Evolutionary conservation across 495 filamentous ascomycete genomes (phyloP), one percentile per base, ranked within the genome.

Genomic region (Tirmania nivea): DNA sequence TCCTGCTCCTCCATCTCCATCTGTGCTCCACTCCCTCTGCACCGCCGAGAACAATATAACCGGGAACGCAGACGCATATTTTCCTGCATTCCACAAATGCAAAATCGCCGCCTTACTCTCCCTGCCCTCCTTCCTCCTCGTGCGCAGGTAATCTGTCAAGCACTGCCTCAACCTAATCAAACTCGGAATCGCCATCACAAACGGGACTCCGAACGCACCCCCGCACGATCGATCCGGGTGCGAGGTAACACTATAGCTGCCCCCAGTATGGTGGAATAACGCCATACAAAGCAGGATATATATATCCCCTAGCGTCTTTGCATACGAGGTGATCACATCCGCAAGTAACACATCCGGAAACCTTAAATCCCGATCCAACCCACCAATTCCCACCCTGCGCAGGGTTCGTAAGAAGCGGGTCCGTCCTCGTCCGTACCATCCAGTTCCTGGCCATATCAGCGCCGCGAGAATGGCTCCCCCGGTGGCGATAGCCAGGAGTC

Each of bases 321-420:
- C 80, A 65, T 96, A 97, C 58, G 83, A 89, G 9, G 90, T 97
- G 55, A 97, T 68, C 35, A 82, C 88, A 73, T 97, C 90, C 8
- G 90, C 87, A n/a, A 96, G 73, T 42, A 97, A 69, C 53, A 96
- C 80, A 63, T 97, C 90, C 45, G 84, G 86, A 60, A 97, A 97
- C 54, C 62, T 59, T 14, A 62, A 21, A 42, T 65, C 62, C 7
- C 51, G 48, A 52, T 65, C 62, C 36, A 65, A 51, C 8, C 62
- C 62, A 14, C 62, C 62, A 19, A 63, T 52, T 35, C 64, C 25
- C 10, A 65, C 42, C 35, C 62, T 56, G 14, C 62, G 62, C 49
- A 61, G 35, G 58, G 56, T 63, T 52, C 60, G 63, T 48, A 92
- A 76, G 47, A 94, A 79, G 4, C 84, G 78, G 50, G 73, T 73